phyloP scores from a whole-genome alignment of 192 early-diverging fungal genomes.

The Coemansia sp. region DNA sequence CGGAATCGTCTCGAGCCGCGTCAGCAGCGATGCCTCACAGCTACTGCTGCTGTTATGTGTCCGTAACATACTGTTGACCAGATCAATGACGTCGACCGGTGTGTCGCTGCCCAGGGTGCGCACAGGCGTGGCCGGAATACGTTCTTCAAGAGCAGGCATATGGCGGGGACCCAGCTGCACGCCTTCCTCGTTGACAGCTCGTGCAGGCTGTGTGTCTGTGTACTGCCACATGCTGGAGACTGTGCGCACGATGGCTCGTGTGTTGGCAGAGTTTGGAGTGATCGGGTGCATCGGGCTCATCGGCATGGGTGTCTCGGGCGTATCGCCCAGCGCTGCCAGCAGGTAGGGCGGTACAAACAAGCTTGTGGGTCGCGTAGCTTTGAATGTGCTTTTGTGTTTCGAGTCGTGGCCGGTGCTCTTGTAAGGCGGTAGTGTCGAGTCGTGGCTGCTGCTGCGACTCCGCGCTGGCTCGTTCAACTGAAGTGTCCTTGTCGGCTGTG shows the following conservation, averaged over 20 bases:
- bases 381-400: neutral
- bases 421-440: slow-evolving; percentile 12
- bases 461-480: neutral
- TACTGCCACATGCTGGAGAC: slow-evolving; percentile 21
- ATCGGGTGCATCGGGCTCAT: too few relatives aligned
- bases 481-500: neutral
- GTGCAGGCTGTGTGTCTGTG: neutral
- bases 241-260: slow-evolving; percentile 17
- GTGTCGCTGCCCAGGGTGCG: slow-evolving; percentile 20
- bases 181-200: slow-evolving; percentile 32
- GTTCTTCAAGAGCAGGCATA: slow-evolving; percentile 34
- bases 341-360: neutral
- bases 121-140: slow-evolving; percentile 28
- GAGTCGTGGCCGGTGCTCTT: slow-evolving; percentile 39
- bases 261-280: neutral
- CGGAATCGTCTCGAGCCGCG: slow-evolving; percentile 36
- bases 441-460: slow-evolving; percentile 41
- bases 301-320: neutral
- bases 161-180: slow-evolving; percentile 33
- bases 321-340: neutral
- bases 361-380: slow-evolving; percentile 22
- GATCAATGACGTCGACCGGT: slow-evolving; percentile 28
- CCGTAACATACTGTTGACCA: slow-evolving; percentile 37
- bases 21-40: slow-evolving; percentile 29
- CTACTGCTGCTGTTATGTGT: slow-evolving; percentile 18